These are phyloP conservation scores for Crassisporium funariophilum DNA, from an alignment of 768 basidiomycete species.

Conservation along the genomic window DNA sequence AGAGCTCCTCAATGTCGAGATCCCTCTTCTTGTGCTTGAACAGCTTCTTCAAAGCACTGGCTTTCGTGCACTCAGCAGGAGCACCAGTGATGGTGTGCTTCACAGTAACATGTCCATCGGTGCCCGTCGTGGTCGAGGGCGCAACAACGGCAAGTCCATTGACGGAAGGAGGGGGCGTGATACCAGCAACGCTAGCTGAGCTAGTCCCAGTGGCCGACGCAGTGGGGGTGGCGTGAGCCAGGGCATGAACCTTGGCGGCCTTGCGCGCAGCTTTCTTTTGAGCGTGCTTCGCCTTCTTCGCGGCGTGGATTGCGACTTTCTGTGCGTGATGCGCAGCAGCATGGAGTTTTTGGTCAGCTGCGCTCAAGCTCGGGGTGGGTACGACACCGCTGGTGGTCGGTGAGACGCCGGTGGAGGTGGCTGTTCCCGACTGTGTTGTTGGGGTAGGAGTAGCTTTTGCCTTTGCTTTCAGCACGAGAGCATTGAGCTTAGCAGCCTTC, in stretches of 20 bases:
- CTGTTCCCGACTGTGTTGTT: no score
- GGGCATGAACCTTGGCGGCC: slow-evolving; percentile 7
- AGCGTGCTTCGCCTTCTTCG: no score
- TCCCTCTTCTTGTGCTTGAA: slow-evolving; percentile 14
- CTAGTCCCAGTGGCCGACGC: slow-evolving; percentile 7
- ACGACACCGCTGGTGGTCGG: no score
- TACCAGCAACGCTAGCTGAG: slow-evolving; percentile 7
- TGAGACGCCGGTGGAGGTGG: no score
- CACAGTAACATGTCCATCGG: slow-evolving; percentile 25
- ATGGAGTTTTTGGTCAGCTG: no score
- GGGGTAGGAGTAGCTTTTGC: no score
- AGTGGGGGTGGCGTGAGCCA: slow-evolving; percentile 13
- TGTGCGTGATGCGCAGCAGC: no score
- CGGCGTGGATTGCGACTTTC: no score
- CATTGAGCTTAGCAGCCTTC: slow-evolving; percentile 9
- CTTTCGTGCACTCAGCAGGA: slow-evolving; percentile 23
- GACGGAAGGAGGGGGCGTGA: slow-evolving; percentile 16
- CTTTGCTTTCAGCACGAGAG: no score
- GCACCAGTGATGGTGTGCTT: slow-evolving; percentile 22
- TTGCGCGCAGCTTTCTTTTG: not conserved
- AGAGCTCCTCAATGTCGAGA: slow-evolving; percentile 18
- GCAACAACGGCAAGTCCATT: slow-evolving; percentile 10
- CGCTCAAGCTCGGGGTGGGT: no score
- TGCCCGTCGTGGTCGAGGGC: slow-evolving; percentile 19
- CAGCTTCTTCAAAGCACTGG: slow-evolving; percentile 11